phyloP scores from a whole-genome alignment of 2,329 filamentous ascomycete genomes.

The Catunica adiposa region DNA sequence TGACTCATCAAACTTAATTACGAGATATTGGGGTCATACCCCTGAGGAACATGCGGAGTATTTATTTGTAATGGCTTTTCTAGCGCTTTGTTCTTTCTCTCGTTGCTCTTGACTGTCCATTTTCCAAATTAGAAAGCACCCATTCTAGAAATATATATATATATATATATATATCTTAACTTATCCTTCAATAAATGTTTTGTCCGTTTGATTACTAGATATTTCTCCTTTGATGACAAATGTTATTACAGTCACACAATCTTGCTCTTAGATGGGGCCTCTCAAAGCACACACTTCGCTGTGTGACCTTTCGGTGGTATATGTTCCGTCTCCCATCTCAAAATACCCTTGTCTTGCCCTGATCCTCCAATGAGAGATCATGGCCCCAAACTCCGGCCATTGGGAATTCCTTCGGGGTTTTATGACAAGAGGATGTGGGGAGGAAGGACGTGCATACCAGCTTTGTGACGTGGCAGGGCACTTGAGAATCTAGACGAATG shows the following conservation, averaged over 20 bases:
- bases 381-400: too few relatives aligned
- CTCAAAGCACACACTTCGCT: too few relatives aligned
- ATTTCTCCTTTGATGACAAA: too few relatives aligned
- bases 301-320: too few relatives aligned
- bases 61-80: neutral
- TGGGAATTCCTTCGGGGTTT: too few relatives aligned
- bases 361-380: too few relatives aligned
- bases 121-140: neutral
- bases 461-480: neutral
- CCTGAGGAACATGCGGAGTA: neutral
- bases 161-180: neutral
- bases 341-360: too few relatives aligned
- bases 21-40: neutral
- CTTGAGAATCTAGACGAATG: neutral
- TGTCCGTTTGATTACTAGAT: too few relatives aligned
- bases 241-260: neutral
- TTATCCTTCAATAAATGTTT: too few relatives aligned
- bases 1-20: too few relatives aligned
- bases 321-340: too few relatives aligned
- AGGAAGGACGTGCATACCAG: neutral
- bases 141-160: neutral
- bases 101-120: neutral
- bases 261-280: neutral
- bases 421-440: neutral
- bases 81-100: neutral